Conservation (phyloP, 2,329 filamentous ascomycete genomes). For the Tolypocladium endophyticum region DNA sequence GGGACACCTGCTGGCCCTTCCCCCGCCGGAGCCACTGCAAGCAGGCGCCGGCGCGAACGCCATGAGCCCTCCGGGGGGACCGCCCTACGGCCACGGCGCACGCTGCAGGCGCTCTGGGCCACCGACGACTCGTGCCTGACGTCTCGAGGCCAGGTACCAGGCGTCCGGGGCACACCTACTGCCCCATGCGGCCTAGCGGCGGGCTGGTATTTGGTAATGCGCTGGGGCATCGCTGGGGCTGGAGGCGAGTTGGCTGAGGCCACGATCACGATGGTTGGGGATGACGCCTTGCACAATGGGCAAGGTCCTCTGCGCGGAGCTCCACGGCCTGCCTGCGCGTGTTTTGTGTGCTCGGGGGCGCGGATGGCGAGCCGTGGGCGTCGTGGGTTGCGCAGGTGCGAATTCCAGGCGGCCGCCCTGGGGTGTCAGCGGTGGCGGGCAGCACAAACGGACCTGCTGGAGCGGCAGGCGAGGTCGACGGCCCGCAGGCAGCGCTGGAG, state of each 20-base stretch:
- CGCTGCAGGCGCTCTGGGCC: not conserved
- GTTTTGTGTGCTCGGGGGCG: not conserved
- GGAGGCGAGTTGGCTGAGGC: slow-evolving; percentile 9
- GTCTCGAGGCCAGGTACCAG: slow-evolving; percentile 13
- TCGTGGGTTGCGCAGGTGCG: not conserved
- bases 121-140: slow-evolving; percentile 13
- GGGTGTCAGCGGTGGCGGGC: not conserved
- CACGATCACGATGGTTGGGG: slow-evolving; percentile 19
- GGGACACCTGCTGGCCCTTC: not conserved
- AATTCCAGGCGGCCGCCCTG: not conserved
- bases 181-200: slow-evolving; percentile 18
- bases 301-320: too few species aligned
- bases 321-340: not conserved
- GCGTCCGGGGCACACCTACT: slow-evolving; percentile 15
- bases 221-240: slow-evolving; percentile 1
- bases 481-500: not conserved
- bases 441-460: not conserved
- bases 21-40: not conserved
- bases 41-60: not conserved
- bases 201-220: slow-evolving; percentile 21
- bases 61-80: not conserved
- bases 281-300: not conserved
- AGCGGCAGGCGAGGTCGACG: not conserved
- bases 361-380: not conserved
- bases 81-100: not conserved